A percentile compares a stretch with the other conserved stretches of the same genome.
Conservation (phyloP, 805 yeast genomes). For the Scheffersomyces spartinae region DNA sequence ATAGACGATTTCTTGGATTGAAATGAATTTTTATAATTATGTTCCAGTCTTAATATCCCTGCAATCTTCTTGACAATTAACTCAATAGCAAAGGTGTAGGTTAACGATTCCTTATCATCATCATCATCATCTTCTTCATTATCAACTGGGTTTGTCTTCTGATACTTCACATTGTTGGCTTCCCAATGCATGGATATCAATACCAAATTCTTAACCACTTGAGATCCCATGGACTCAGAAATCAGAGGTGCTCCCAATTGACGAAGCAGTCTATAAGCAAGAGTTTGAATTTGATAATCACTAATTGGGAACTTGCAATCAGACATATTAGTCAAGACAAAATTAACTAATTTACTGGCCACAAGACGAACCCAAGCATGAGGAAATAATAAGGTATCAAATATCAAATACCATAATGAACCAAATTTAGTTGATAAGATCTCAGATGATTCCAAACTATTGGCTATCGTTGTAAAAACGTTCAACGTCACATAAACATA, state of each 20-base stretch:
- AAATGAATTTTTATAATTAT: conserved; percentile 37
- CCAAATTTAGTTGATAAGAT: conserved; percentile 18
- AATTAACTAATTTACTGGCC: conserved; percentile 48
- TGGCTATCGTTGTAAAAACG: conserved; percentile 33
- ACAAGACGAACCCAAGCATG: conserved; percentile 83
- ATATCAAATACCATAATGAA: conserved; percentile 38
- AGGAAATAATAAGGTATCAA: conserved; percentile 60
- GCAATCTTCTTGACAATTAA: conserved; percentile 58
- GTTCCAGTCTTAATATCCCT: conserved; percentile 53
- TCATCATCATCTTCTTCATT: conserved; percentile 8
- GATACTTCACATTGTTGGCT: conserved; percentile 24
- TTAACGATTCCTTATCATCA: conserved; percentile 8
- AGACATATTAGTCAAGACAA: conserved; percentile 33
- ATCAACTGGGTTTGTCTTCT: no score
- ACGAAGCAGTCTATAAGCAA: conserved; percentile 57
- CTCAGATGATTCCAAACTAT: conserved; percentile 19
- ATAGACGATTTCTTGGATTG: conserved; percentile 58
- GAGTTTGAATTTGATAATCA: conserved; percentile 46
- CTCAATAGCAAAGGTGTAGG: conserved; percentile 31
- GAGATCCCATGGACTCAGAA: conserved; percentile 48
- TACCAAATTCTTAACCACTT: conserved; percentile 57
- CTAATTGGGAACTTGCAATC: conserved; percentile 21
- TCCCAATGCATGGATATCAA: conserved; percentile 55
- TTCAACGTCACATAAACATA: conserved; percentile 55
- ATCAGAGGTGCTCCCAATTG: conserved; percentile 76